phyloP scores from a whole-genome alignment of 2,329 filamentous ascomycete genomes.

The Penicillium fuscoglaucum region DNA sequence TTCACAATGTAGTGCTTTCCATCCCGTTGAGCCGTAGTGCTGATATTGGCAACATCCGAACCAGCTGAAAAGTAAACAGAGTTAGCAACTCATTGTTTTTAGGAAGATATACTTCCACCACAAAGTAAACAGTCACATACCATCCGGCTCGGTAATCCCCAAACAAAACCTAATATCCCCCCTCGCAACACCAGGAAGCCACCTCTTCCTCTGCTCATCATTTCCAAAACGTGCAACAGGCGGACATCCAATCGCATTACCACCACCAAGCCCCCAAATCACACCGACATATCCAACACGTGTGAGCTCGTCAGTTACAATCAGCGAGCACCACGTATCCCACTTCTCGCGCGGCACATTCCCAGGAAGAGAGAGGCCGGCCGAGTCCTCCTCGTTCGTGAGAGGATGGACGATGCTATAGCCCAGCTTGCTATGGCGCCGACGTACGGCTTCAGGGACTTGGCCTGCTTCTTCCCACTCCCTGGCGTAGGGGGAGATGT shows the following conservation, averaged over 20 bases:
- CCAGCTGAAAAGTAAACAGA: constrained; percentile 44
- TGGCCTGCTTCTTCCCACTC: constrained; percentile 64
- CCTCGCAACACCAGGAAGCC: constrained; percentile 59
- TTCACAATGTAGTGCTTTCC: constrained; percentile 62
- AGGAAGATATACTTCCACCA: neutral
- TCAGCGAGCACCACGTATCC: constrained; percentile 59
- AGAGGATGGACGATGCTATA: constrained; percentile 40
- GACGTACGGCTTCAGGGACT: constrained; percentile 48
- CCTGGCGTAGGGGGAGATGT: constrained; percentile 59
- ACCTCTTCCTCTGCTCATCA: constrained; percentile 58
- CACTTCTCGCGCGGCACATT: constrained; percentile 51
- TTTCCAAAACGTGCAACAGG: constrained; percentile 65
- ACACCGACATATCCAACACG: constrained; percentile 60
- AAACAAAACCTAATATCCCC: constrained; percentile 63
- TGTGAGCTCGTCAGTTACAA: constrained; percentile 57
- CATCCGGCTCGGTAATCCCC: constrained; percentile 65
- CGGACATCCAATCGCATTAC: constrained; percentile 62
- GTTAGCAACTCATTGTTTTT: constrained; percentile 5
- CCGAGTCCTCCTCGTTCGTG: constrained; percentile 42
- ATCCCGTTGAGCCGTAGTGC: constrained; percentile 58
- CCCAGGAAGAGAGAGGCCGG: constrained; percentile 44
- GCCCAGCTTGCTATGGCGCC: constrained; percentile 43
- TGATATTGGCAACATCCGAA: constrained; percentile 65
- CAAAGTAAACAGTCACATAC: constrained; percentile 41
- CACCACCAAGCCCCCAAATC: constrained; percentile 58